These are phyloP conservation scores for Mucor irregularis DNA, from an alignment of 371 early-diverging fungal genomes.

Conservation along the genomic window DNA sequence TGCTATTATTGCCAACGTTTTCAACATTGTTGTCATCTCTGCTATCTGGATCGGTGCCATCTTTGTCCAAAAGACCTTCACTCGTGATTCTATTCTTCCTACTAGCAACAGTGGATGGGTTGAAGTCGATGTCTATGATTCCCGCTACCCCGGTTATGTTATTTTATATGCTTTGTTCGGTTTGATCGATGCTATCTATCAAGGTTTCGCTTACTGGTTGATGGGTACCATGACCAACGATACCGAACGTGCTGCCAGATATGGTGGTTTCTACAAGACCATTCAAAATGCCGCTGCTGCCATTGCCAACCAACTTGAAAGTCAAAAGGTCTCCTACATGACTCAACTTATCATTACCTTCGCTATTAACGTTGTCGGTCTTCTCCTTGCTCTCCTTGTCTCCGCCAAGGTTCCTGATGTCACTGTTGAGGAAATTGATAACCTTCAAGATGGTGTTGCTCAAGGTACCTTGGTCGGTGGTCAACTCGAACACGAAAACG, in stretches of 20 bases:
- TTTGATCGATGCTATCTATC: too few species aligned
- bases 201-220: constrained; percentile 73
- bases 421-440: constrained; percentile 25
- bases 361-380: constrained; percentile 22
- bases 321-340: constrained; percentile 35
- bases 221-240: constrained; percentile 76
- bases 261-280: too few species aligned
- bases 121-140: constrained; percentile 28
- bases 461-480: constrained; percentile 25
- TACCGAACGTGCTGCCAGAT: constrained; percentile 64
- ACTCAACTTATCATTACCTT: constrained; percentile 20
- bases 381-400: constrained; percentile 23
- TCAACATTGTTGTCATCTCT: constrained; percentile 43
- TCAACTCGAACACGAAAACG: constrained; percentile 11
- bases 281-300: constrained; percentile 56
- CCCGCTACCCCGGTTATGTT: constrained; percentile 49
- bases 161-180: constrained; percentile 66
- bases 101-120: not conserved
- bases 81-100: constrained; percentile 19
- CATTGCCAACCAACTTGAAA: constrained; percentile 32
- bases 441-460: constrained; percentile 16
- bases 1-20: constrained; percentile 52
- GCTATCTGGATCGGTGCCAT: constrained; percentile 61
- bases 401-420: constrained; percentile 16
- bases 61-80: constrained; percentile 51